Percentiles rank a stretch among this genome's conserved stretches.
phyloP scores from a whole-genome alignment of 2,329 filamentous ascomycete genomes.

The Fusarium sublunatum region DNA sequence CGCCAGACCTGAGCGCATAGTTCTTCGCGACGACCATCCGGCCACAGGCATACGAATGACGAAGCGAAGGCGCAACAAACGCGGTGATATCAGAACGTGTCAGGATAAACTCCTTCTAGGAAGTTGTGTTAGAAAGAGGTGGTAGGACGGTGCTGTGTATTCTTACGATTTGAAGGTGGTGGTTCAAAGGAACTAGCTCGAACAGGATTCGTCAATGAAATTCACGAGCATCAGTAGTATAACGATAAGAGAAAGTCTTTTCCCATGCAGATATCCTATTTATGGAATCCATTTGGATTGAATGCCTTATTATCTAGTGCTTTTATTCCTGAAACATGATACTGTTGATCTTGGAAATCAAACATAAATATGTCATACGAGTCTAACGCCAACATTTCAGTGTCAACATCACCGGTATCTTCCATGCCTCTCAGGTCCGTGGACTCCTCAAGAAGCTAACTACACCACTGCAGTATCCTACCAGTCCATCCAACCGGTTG shows the following conservation, averaged over 20 bases:
- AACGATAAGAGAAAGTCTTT: constrained; percentile 30
- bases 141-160: constrained; percentile 20
- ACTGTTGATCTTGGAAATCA: background rate
- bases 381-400: constrained; percentile 21
- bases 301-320: constrained; percentile 25
- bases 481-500: constrained; percentile 76
- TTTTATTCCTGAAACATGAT: background rate
- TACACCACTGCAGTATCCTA: constrained; percentile 89
- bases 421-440: constrained; percentile 55
- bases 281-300: constrained; percentile 1
- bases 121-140: constrained; percentile 23
- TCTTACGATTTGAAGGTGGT: constrained; percentile 26
- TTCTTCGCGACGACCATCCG: constrained; percentile 16
- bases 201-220: constrained; percentile 13
- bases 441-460: constrained; percentile 81
- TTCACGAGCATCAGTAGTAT: constrained; percentile 25
- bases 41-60: constrained; percentile 9
- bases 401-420: constrained; percentile 5
- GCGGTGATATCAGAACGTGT: constrained; percentile 20
- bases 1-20: constrained; percentile 20
- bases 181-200: constrained; percentile 27
- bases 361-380: constrained; percentile 17
- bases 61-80: constrained; percentile 23
- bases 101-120: constrained; percentile 6
- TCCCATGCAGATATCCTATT: constrained; percentile 1